These are phyloP conservation scores for Hymenoscyphus albidus DNA, from an alignment of 2,329 filamentous ascomycete species.

Conservation along the genomic window DNA sequence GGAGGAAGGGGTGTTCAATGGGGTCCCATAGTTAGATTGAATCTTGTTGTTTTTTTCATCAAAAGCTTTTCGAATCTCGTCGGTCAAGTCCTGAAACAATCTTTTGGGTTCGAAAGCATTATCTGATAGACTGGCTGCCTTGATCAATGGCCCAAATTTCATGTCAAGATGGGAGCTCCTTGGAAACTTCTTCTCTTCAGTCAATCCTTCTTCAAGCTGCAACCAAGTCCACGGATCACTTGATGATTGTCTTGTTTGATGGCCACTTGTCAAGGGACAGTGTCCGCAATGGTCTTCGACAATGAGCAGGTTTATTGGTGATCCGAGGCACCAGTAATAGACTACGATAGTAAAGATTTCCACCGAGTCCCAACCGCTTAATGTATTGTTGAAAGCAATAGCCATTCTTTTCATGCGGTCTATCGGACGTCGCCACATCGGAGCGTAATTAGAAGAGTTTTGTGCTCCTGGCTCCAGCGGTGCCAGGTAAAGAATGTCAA, in stretches of 20 bases:
- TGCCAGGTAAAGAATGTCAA: background rate
- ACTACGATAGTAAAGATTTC: too few species aligned
- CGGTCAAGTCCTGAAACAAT: too few species aligned
- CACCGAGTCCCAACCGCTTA: too few species aligned
- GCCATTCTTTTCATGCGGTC: too few species aligned
- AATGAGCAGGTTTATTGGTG: background rate
- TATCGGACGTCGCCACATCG: too few species aligned
- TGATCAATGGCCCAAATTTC: background rate
- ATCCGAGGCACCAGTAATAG: background rate
- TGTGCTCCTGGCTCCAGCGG: background rate
- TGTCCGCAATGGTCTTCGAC: background rate
- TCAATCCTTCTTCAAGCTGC: background rate
- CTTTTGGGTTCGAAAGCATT: too few species aligned
- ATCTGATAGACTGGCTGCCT: too few species aligned
- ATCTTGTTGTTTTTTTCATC: too few species aligned
- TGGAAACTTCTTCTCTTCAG: background rate
- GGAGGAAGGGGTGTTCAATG: background rate
- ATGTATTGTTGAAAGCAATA: too few species aligned
- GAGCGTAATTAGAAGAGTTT: background rate
- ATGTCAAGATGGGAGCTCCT: background rate
- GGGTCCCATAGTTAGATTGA: too few species aligned
- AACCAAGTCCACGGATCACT: background rate
- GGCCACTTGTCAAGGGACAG: too few species aligned
- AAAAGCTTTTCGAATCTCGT: too few species aligned
- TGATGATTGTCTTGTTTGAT: background rate